These are phyloP conservation scores for Penicillium nordicum DNA, from an alignment of 2,329 filamentous ascomycete genomes.

Conservation along the genomic window DNA sequence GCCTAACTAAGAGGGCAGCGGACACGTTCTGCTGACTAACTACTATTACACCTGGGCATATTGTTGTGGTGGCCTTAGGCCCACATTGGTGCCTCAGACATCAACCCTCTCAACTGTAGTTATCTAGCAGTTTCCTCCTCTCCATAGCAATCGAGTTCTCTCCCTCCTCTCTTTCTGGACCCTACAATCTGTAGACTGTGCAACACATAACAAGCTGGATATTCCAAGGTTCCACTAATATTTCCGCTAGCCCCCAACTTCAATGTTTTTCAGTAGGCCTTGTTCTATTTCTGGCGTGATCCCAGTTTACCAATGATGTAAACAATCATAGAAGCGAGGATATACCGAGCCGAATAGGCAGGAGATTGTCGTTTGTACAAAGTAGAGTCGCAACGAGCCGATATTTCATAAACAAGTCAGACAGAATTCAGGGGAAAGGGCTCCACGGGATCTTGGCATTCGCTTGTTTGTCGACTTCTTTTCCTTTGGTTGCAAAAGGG, in stretches of 20 bases:
- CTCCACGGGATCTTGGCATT: conserved; percentile 6
- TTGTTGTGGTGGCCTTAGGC: too few species aligned
- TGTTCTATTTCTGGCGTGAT: not conserved
- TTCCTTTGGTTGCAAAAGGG: not conserved
- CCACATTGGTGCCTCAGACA: too few species aligned
- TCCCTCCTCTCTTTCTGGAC: too few species aligned
- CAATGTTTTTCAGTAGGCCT: not conserved
- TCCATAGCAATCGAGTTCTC: too few species aligned
- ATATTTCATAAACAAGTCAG: not conserved
- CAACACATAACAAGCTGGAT: too few species aligned
- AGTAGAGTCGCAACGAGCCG: not conserved
- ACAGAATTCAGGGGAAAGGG: conserved; percentile 7
- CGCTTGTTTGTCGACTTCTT: not conserved
- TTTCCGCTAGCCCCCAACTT: not conserved
- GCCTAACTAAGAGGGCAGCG: too few species aligned
- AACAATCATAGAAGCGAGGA: not conserved
- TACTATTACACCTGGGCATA: too few species aligned
- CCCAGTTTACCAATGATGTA: not conserved
- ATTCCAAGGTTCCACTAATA: not conserved
- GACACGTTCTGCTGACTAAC: too few species aligned
- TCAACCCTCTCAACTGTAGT: too few species aligned
- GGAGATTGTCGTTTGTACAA: not conserved
- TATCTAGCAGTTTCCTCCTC: too few species aligned
- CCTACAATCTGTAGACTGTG: too few species aligned
- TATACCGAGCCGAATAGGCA: not conserved